Evolutionary conservation across 352 stramenopile species (phyloP), one percentile per base, ranked within the genome.

Genomic region (Aphanomyces astaci): DNA sequence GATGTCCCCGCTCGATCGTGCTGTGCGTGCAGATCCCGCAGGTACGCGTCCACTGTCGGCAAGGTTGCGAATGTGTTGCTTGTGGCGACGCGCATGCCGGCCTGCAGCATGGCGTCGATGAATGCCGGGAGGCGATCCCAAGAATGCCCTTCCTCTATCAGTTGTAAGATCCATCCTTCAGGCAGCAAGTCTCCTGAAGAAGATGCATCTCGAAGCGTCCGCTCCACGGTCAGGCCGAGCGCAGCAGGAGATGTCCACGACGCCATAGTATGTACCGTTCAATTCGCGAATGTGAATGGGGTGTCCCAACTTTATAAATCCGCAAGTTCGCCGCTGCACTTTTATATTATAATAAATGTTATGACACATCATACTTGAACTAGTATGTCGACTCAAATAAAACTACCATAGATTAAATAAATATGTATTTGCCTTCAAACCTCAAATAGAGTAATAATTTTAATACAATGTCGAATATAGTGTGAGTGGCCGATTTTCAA

Each of bases 21-120:
- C 19, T 52, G 33, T 49, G 33, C 40, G 31, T 70, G 64, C 10
- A 64, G 19, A 32, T 70, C 28, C 13, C 55, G 3, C 62, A 64
- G 25, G 75, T n/a, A 57, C 55, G 33, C 52, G 56, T 46, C 63
- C 22, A 63, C 24, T 32, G 4, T 55, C 10, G 59, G 40, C 2
- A 22, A 40, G 13, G 56, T 40, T 36, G 66, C 53, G 54, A 43
- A 43, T 15, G 36, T 43, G 36, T 43, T 43, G 36, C 13, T 64
- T 40, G 45, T 55, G 11, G 31, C 54, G 49, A 33, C 64, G 31
- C 49, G 63, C 28, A 51, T 73, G 40, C 76, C 72, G 3, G 78
- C 76, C 63, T 83, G 64, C 67, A 88, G 52, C 66, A 87, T 81
- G n/a, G 78, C 76, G 48, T 88, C 79, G 9, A 87, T 63, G 52